phyloP scores from a whole-genome alignment of 305 asterid species.

The Solanum hybrid region DNA sequence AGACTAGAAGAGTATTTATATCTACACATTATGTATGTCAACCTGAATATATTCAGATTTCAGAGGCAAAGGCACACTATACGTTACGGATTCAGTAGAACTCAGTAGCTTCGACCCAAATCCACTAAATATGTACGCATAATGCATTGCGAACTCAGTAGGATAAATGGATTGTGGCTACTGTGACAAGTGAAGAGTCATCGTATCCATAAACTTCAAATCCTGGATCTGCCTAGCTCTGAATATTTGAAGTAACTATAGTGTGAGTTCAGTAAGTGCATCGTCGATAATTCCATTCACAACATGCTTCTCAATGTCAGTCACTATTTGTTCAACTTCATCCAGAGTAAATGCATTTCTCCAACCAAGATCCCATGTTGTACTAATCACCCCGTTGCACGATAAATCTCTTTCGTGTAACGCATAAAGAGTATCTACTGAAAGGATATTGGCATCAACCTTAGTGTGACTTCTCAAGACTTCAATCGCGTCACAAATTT shows the following conservation, averaged over 20 bases:
- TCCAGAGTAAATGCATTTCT: conserved; percentile 26
- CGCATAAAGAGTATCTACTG: conserved; percentile 24
- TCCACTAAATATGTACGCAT: neutral
- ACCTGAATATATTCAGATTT: neutral
- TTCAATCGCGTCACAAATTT: conserved; percentile 39
- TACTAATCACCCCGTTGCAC: conserved; percentile 34
- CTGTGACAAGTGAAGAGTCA: neutral
- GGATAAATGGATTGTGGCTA: neutral
- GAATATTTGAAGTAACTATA: neutral
- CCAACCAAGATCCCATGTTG: conserved; percentile 71
- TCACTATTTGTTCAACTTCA: conserved; percentile 43
- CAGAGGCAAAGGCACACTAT: neutral
- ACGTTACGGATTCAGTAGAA: neutral
- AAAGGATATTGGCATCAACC: conserved; percentile 13
- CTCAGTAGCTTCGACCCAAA: neutral
- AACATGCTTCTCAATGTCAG: conserved; percentile 37
- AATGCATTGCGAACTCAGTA: neutral
- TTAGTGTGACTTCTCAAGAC: conserved; percentile 27
- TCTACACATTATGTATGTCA: neutral
- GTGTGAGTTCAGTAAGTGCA: conserved; percentile 18
- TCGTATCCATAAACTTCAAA: neutral
- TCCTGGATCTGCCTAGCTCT: neutral
- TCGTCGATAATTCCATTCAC: conserved; percentile 41
- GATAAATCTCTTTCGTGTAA: conserved; percentile 38
- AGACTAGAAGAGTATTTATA: neutral